Evolutionary conservation across 371 early-diverging fungal species (phyloP), one percentile per base, ranked within the genome.

Genomic region (Phascolomyces articulosus): DNA sequence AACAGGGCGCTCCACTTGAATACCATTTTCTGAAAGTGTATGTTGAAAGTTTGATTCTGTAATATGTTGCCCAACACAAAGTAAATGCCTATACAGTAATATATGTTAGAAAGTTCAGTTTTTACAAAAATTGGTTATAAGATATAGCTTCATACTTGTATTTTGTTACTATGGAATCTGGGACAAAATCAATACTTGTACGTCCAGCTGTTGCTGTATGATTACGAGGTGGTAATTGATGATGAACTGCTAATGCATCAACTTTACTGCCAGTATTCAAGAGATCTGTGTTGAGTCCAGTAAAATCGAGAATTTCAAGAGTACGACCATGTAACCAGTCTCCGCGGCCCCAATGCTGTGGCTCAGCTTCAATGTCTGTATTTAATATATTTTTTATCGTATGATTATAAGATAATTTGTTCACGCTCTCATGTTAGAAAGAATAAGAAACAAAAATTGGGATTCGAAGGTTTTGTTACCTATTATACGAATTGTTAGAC

Each of bases 341-440:
- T 38, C 79, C 79, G 51, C 79, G 68, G 26, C 79, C 79, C 79
- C 79, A 79, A 61, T 79, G 79, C n/a, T 75, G 76, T n/a, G 79
- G 79, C 29, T 75, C 74, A 29, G 62, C 64, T 54, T 76, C 79
- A 40, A 76, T 70, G 56, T 76, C 77, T 76, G 49, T 10, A 34
- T 34, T n/a, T 4, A 38, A 28, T 13, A 0, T 7, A 8, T 9
- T 11, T 29, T 28, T n/a, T n/a, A 40, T 29, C 58, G 20, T 53
- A 53, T 53, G 20, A 27, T 28, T 23, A 23, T 53, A 23, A n/a
- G 15, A 1, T n/a, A 16, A 44, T 15, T 18, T 44, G 15, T 8
- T 44, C 44, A 13, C 4, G 15, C 4, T 44, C 16, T 44, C 23
- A 23, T 23, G 1, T 23, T 7, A 7, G 47, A 16, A 55, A 55